Percentiles rank a stretch among this genome's conserved stretches.
Evolutionary conservation across 495 filamentous ascomycete species (phyloP).

Genomic region (Aspergillus mulundensis): DNA sequence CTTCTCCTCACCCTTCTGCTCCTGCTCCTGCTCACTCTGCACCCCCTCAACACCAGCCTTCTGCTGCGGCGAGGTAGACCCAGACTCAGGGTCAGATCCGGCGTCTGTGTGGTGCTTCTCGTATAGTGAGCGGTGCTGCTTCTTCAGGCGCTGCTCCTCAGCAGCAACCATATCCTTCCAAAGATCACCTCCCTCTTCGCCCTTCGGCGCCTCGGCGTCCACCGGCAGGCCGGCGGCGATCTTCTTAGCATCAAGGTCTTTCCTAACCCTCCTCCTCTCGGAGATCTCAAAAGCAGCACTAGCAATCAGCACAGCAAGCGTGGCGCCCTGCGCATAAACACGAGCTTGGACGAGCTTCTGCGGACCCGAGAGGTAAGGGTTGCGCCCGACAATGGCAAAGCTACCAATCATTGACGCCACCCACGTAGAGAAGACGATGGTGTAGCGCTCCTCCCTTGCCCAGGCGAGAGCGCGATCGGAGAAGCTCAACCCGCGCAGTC

Average conservation of each 20-base stretch:
- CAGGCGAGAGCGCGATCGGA: conserved; percentile 54
- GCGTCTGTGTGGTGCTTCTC: conserved; percentile 16
- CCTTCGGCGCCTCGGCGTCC: conserved; percentile 9
- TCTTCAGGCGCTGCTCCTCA: conserved; percentile 64
- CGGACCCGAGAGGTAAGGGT: conserved; percentile 64
- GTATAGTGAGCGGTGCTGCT: conserved; percentile 48
- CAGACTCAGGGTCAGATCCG: not conserved
- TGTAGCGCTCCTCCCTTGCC: conserved; percentile 79
- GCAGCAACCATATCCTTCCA: conserved; percentile 87
- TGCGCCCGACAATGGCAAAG: conserved; percentile 72
- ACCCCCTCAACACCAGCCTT: not conserved
- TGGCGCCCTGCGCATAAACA: conserved; percentile 96
- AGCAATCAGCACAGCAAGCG: conserved; percentile 81
- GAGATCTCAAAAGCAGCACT: conserved; percentile 85
- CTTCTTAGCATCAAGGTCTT: conserved; percentile 57
- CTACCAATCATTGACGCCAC: conserved; percentile 74
- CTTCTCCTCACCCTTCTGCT: conserved; percentile 6
- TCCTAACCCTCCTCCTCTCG: conserved; percentile 71
- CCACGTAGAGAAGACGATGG: conserved; percentile 83
- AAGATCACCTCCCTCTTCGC: conserved; percentile 68
- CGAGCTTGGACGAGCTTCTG: conserved; percentile 98
- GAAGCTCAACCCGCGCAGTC: conserved; percentile 46
- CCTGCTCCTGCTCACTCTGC: conserved; percentile 13
- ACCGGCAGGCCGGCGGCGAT: conserved; percentile 46
- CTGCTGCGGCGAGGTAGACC: not conserved